Base-by-base conservation (phyloP, 2,329 filamentous ascomycete genomes). In the Microascus cirrosus region DNA sequence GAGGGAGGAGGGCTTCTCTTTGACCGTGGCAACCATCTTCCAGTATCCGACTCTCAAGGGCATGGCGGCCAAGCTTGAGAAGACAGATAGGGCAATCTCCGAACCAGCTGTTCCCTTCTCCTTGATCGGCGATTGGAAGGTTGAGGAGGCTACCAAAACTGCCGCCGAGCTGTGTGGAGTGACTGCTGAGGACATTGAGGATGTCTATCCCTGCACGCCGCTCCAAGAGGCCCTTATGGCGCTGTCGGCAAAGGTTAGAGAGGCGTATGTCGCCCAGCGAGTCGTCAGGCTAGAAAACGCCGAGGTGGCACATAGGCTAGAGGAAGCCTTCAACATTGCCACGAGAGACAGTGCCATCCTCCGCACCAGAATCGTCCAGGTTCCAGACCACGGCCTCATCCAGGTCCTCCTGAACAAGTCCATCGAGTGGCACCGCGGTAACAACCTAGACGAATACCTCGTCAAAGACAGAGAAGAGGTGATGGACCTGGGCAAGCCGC, bases 211-310 rank as follows among this genome's bases (percentile, higher is more conserved):
- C 1, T 81, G 77, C 66, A 79, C 78, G 0, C 74, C 78, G 0
- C 68, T 81, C 1, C 80, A 83, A 60, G 78, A 81, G 63, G 77
- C 75, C 1, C 70, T 83, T 1, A 76, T 83, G 69, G 77, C 78
- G 0, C 65, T 82, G 6, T 78, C 79, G 2, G 71, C 73, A 59
- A 79, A 78, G 63, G 70, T 76, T 25, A 71, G 72, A 36, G 78
- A 78, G 50, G 74, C 77, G 0, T 83, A 82, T 48, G 73, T 83
- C 2, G 77, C 77, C 1, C 77, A 77, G 61, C 70, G 76, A 45
- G 74, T 80, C 1, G 70, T 77, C 24, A 66, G 72, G 50, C 66
- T 80, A 3, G 63, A 66, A 5, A 67, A 72, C 52, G 58, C 64
- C 1, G 66, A 66, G n/a, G 69, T 68, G 18, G 72, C 72, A 0